Conservation (phyloP, 1,139 yeast genomes). For the Diutina mesorugosa region DNA sequence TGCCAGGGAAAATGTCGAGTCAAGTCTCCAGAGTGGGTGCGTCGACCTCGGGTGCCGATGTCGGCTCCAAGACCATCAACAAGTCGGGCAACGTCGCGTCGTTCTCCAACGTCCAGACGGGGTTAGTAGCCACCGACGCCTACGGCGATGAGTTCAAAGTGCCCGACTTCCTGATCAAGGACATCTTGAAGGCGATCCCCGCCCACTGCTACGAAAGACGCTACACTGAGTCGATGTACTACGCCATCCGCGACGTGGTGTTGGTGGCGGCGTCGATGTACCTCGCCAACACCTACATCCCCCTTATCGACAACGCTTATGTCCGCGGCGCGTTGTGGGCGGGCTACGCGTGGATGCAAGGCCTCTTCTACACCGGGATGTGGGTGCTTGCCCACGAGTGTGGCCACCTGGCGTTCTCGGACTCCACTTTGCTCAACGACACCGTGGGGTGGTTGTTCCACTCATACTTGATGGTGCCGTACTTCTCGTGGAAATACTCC, state of each 20-base stretch:
- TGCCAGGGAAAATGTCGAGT: background rate
- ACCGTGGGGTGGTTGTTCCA: conserved; percentile 49
- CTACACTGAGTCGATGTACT: conserved; percentile 33
- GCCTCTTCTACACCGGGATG: conserved; percentile 39
- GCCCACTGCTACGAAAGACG: conserved; percentile 48
- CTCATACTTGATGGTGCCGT: conserved; percentile 45
- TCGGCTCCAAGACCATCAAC: conserved; percentile 8
- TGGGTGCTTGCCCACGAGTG: conserved; percentile 60
- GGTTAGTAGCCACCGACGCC: conserved; percentile 30
- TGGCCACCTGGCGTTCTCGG: conserved; percentile 53
- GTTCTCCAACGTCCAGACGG: conserved; percentile 10
- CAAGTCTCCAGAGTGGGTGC: background rate
- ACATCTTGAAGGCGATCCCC: conserved; percentile 48
- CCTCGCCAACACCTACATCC: conserved; percentile 37
- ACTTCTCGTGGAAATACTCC: conserved; percentile 48
- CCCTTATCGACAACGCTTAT: conserved; percentile 12
- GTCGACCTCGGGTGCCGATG: background rate
- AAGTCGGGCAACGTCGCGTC: conserved; percentile 26
- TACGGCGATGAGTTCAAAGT: conserved; percentile 44
- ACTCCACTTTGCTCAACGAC: conserved; percentile 42
- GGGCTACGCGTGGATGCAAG: conserved; percentile 28
- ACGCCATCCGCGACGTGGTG: conserved; percentile 44
- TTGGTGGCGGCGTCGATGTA: conserved; percentile 29
- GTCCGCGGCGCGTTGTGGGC: conserved; percentile 48
- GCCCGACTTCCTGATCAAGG: conserved; percentile 53